A percentile compares a stretch with the other conserved stretches of the same genome.
phyloP scores from a whole-genome alignment of 345 rosid species.

The Populus davidiana region DNA sequence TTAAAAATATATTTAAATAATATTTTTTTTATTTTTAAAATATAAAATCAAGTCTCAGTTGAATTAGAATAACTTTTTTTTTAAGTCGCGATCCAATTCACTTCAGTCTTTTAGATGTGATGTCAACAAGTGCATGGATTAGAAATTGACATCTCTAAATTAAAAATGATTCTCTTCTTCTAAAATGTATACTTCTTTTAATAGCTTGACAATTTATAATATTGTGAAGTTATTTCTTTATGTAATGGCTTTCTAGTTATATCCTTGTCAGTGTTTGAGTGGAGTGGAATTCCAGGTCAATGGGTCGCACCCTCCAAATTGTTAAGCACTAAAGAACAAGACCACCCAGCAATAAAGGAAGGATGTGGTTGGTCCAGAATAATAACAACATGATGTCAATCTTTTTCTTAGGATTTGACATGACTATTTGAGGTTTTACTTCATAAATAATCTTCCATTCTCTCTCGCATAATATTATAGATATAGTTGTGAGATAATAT shows the following conservation, averaged over 20 bases:
- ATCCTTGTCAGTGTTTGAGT: slow-evolving; percentile 42
- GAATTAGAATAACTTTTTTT: no score
- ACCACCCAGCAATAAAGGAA: slow-evolving; percentile 11
- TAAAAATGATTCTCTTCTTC: neutral
- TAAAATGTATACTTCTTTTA: slow-evolving; percentile 3
- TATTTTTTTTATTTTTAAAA: no score
- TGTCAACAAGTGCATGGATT: slow-evolving; percentile 32
- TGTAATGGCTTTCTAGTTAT: slow-evolving; percentile 32
- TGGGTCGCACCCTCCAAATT: slow-evolving; percentile 21
- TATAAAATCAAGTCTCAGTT: no score
- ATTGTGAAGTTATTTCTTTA: neutral
- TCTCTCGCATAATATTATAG: neutral
- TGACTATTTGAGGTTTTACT: neutral
- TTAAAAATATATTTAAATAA: no score
- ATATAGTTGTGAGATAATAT: no score
- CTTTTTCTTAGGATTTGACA: slow-evolving; percentile 11
- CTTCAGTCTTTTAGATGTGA: slow-evolving; percentile 32
- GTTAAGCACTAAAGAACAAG: slow-evolving; percentile 25
- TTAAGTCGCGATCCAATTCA: neutral
- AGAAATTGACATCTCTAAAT: slow-evolving; percentile 32
- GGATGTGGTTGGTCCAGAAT: neutral
- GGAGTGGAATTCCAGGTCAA: slow-evolving; percentile 61
- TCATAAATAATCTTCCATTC: neutral
- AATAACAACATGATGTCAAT: neutral
- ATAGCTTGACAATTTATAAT: neutral